Conservation (phyloP, 2,329 filamentous ascomycete genomes). For the Pseudogymnoascus sp. region DNA sequence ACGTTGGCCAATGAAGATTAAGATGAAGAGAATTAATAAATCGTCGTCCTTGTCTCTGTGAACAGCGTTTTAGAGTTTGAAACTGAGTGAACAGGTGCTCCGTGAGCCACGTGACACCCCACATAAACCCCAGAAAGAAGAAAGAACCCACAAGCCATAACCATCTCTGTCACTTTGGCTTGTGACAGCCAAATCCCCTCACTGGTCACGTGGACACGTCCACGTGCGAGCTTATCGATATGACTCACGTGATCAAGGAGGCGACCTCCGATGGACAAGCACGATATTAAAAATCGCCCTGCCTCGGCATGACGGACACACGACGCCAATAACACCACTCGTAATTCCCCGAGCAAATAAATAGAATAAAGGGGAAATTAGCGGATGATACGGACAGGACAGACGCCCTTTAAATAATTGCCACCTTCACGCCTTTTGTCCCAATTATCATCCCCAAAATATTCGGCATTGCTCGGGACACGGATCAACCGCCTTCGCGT, state of each 20-base stretch:
- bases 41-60: background rate
- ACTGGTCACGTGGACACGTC: background rate
- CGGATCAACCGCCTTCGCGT: slow-evolving; percentile 7
- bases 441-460: background rate
- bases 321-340: background rate
- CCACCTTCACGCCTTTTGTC: background rate
- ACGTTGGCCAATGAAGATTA: background rate
- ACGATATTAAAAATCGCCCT: background rate
- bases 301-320: slow-evolving; percentile 1
- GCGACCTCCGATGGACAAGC: background rate
- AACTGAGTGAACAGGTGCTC: background rate
- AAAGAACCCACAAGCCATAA: background rate
- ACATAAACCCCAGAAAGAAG: background rate
- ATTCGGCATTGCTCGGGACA: slow-evolving; percentile 5
- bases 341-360: background rate
- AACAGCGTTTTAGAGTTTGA: background rate
- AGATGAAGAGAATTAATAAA: background rate
- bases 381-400: background rate
- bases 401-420: background rate
- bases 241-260: background rate
- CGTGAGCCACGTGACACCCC: background rate
- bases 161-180: background rate
- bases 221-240: background rate
- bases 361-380: background rate
- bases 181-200: background rate